Conservation (phyloP, 768 basidiomycete genomes). For the Kwoniella dendrophila region DNA sequence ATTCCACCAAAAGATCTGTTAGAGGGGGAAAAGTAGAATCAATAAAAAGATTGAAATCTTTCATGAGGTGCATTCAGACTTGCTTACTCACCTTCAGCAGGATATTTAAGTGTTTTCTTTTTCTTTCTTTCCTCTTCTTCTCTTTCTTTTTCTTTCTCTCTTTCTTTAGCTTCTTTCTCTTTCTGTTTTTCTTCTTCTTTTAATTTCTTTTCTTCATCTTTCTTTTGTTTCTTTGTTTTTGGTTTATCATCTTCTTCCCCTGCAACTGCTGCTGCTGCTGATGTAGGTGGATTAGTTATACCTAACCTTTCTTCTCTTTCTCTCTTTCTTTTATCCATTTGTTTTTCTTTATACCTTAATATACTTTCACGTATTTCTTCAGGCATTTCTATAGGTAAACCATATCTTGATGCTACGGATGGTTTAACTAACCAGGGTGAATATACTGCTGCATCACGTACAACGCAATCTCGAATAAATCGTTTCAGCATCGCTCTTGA, state of each 20-base stretch:
- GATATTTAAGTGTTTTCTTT: constrained; percentile 53
- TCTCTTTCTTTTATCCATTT: constrained; percentile 91
- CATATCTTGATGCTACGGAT: constrained; percentile 78
- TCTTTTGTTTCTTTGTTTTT: constrained; percentile 34
- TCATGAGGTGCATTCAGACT: not conserved
- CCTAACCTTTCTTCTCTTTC: constrained; percentile 53
- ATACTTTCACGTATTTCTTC: constrained; percentile 79
- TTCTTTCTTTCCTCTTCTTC: constrained; percentile 46
- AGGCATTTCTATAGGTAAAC: constrained; percentile 81
- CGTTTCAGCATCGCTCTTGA: constrained; percentile 95
- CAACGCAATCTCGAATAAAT: constrained; percentile 93
- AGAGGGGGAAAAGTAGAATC: too few species aligned
- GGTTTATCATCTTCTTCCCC: constrained; percentile 22
- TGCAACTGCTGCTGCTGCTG: constrained; percentile 23
- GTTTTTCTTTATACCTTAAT: constrained; percentile 76
- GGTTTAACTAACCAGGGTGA: constrained; percentile 96
- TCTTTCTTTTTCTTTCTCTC: constrained; percentile 39
- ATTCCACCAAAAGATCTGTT: constrained; percentile 51
- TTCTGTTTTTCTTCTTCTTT: constrained; percentile 26
- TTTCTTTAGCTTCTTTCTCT: constrained; percentile 34
- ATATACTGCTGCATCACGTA: constrained; percentile 85
- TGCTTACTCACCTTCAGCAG: constrained; percentile 50
- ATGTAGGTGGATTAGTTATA: constrained; percentile 16
- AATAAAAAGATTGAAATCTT: constrained; percentile 5
- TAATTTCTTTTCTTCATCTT: constrained; percentile 23